Evolutionary conservation across 78 protist genomes (phyloP).

Genomic region (Andalucia godoyi): DNA sequence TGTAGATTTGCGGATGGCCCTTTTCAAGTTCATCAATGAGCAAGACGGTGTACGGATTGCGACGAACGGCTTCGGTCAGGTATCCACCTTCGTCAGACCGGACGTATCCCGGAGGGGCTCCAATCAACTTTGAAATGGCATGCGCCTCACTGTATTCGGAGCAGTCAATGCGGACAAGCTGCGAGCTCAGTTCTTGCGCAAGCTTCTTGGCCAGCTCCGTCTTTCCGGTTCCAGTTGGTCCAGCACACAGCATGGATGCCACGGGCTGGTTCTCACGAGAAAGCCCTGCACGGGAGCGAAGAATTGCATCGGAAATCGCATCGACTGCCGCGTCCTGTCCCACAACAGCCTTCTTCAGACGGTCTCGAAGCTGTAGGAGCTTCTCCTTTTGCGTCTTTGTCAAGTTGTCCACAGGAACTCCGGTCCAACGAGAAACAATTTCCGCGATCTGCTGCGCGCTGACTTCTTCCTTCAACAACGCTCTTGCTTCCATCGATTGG

Average conservation of each 20-base stretch:
- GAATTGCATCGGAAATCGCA: slow-evolving; percentile 84
- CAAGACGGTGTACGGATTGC: slow-evolving; percentile 90
- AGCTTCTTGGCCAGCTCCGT: slow-evolving; percentile 95
- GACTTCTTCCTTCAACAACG: background rate
- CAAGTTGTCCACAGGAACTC: slow-evolving; percentile 86
- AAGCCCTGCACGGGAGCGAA: slow-evolving; percentile 85
- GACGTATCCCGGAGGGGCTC: slow-evolving; percentile 98
- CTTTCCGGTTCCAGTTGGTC: slow-evolving; percentile 91
- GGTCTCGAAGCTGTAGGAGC: slow-evolving; percentile 52
- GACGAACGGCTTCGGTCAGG: slow-evolving; percentile 94
- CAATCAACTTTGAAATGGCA: slow-evolving; percentile 86
- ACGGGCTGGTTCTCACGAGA: slow-evolving; percentile 64
- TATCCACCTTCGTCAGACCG: slow-evolving; percentile 97
- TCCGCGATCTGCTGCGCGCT: slow-evolving; percentile 23
- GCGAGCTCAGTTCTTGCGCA: slow-evolving; percentile 73
- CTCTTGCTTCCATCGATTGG: background rate
- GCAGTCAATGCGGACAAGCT: slow-evolving; percentile 94
- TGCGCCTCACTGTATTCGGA: slow-evolving; percentile 92
- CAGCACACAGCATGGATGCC: slow-evolving; percentile 83
- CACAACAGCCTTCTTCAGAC: slow-evolving; percentile 73
- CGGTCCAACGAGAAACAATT: slow-evolving; percentile 87
- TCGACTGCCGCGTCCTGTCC: slow-evolving; percentile 95
- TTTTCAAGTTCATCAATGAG: slow-evolving; percentile 97
- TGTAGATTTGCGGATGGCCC: slow-evolving; percentile 83
- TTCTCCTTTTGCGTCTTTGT: slow-evolving; percentile 25